These are phyloP conservation scores for Cystofilobasidium ferigula DNA, from an alignment of 768 basidiomycete species.

Conservation along the genomic window DNA sequence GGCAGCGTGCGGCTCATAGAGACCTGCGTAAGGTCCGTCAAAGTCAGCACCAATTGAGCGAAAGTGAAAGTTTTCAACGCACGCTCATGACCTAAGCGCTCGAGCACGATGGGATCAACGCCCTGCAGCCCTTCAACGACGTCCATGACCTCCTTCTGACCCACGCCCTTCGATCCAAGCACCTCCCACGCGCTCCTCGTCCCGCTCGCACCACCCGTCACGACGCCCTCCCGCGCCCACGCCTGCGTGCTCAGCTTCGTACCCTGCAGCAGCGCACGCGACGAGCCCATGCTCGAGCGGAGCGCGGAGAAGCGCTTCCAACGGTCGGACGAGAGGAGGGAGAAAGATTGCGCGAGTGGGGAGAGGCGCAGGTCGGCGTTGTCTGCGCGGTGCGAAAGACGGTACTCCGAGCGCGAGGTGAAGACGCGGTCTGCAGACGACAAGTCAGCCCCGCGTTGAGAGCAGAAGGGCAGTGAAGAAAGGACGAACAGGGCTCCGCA, in stretches of 20 bases:
- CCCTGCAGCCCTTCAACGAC: constrained; percentile 46
- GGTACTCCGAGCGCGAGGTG: constrained; percentile 79
- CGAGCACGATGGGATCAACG: constrained; percentile 47
- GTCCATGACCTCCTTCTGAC: too few relatives aligned
- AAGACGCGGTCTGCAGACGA: constrained; percentile 75
- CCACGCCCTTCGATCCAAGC: too few relatives aligned
- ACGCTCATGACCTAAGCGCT: constrained; percentile 65
- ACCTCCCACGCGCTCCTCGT: constrained; percentile 76
- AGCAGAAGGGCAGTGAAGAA: neutral
- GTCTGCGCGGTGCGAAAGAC: constrained; percentile 75
- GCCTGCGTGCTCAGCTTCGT: constrained; percentile 24
- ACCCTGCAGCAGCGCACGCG: constrained; percentile 24
- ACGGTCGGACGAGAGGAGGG: constrained; percentile 16
- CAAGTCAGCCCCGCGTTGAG: neutral
- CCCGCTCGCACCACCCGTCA: too few relatives aligned
- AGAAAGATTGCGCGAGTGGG: constrained; percentile 47
- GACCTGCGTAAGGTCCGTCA: constrained; percentile 22
- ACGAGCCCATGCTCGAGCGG: constrained; percentile 36
- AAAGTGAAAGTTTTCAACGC: constrained; percentile 25
- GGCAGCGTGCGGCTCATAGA: constrained; percentile 43
- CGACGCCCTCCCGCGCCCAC: constrained; percentile 40
- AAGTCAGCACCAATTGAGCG: constrained; percentile 10
- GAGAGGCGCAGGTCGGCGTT: constrained; percentile 80
- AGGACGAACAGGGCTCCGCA: constrained; percentile 66
- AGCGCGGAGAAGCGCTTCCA: neutral